These are phyloP conservation scores for Trichoderma aggressivum DNA, from an alignment of 2,329 filamentous ascomycete genomes.

Conservation along the genomic window DNA sequence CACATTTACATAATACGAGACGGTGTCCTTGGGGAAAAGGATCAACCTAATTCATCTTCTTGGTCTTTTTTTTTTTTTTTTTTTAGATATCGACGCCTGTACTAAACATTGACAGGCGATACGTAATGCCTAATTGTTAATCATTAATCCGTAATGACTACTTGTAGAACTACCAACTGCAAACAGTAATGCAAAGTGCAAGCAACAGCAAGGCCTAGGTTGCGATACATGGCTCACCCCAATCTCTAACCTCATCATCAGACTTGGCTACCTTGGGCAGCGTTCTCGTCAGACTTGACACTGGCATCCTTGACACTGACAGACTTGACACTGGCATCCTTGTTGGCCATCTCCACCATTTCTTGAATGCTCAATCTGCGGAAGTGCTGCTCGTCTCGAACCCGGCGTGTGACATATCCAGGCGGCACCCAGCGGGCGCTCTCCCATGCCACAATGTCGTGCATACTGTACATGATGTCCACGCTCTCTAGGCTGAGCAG, in stretches of 20 bases:
- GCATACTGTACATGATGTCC: constrained; percentile 65
- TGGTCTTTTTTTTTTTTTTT: neutral
- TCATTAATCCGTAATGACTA: constrained; percentile 1
- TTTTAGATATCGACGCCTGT: neutral
- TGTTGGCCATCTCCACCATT: constrained; percentile 16
- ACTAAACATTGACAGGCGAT: neutral
- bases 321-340: constrained; percentile 9
- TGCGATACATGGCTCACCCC: neutral
- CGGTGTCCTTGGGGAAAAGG: neutral
- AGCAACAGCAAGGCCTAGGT: neutral
- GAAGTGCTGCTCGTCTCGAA: constrained; percentile 33
- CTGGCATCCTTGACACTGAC: constrained; percentile 1
- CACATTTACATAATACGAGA: neutral
- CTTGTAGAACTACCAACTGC: neutral
- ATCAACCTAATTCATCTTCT: neutral
- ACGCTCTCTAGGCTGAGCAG: constrained; percentile 67
- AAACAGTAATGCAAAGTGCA: neutral
- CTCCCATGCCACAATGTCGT: constrained; percentile 57
- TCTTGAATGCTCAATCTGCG: constrained; percentile 23
- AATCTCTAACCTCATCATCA: neutral
- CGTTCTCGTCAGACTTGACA: neutral
- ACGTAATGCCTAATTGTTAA: neutral
- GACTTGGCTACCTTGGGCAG: neutral
- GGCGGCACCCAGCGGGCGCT: constrained; percentile 52
- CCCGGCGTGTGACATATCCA: constrained; percentile 41